Evolutionary conservation across 345 rosid species (phyloP), one percentile per base, ranked within the genome.

Genomic region (Populus nigra): DNA sequence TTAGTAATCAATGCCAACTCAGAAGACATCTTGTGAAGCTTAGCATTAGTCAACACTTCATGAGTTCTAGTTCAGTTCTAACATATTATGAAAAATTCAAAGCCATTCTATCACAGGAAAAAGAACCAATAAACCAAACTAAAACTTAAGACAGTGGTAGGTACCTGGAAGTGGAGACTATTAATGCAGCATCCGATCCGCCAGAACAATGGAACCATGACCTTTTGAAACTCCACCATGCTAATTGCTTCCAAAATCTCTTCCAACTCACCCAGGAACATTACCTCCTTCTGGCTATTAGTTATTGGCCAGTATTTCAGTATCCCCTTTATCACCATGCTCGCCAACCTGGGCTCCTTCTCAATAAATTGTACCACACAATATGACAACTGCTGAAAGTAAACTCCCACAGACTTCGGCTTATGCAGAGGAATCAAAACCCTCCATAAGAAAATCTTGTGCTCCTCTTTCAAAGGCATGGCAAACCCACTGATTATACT

Each of bases 81-180:
- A 17, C 29, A 20, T 7, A 45, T 12, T 55, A 45, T 27, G 66
- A 67, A 29, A 29, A 53, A 4, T n/a, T 13, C 12, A 31, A 76
- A 61, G 61, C 17, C 45, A 35, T 16, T 11, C 29, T 16, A 17
- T 17, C 23, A 25, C 73, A n/a, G 31, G 65, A 12, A 33, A 57
- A 57, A 3, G 2, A 72, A n/a, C 29, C 65, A 59, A 23, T 29
- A 53, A 55, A 50, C 18, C 49, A 50, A 18, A 67, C 7, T 15
- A 22, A 55, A 68, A 27, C 22, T 35, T 7, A n/a, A 17, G 16
- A 0, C 65, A 53, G 43, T 45, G 25, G 71, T 39, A n/a, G 31
- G 36, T 84, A 94, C 98, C 98, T 94, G 98, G 77, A 91, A 94
- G 80, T 94, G 98, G 72, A 66, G 85, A 82, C 93, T 94, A 86